Base-by-base conservation (phyloP, 2,329 filamentous ascomycete genomes). In the Chaetoscypha palmicola region DNA sequence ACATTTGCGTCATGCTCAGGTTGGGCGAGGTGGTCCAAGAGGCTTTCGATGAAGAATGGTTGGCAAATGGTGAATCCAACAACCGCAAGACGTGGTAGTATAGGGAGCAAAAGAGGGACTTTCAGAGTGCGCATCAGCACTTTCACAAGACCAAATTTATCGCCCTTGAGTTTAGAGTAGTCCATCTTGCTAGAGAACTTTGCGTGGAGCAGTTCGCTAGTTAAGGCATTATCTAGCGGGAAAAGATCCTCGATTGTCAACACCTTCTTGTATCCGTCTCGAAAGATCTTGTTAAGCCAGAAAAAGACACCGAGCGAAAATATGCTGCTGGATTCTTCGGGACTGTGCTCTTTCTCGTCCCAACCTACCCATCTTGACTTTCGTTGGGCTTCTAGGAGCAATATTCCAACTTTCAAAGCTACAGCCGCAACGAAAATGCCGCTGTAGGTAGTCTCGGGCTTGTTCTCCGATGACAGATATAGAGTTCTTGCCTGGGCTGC, bases 241-340 rank as follows among this genome's bases (percentile, higher is more conserved):
- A 47, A 53, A 1, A 67, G 51, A 43, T 61, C 57, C 4, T 63
- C 55, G 17, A 62, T 42, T 1, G 50, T 52, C 5, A 67, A 43
- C 5, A 63, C 40, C 8, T 52, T 59, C 1, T 49, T 48, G 36
- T 57, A 65, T 1, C 65, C 64, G 8, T 38, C 39, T 7, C 49
- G 26, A 43, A 68, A 61, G 5, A 67, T 41, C 2, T 46, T 48
- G 41, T 63, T 64, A 1, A 67, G 43, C 65, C 64, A 68, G 52
- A 52, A 63, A 43, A 64, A 63, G 22, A 65, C 47, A 12, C 57
- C 55, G n/a, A 57, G 55, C 21, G 48, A 60, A 31, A 65, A 58
- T 10, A 66, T 52, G 3, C 62, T 57, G 28, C 56, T 58, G 3
- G 55, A 61, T 10, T 60, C 55, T 45, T 67, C 65, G 1, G 48